Percentiles rank a stretch among this genome's conserved stretches.
Conservation (phyloP, 2,329 filamentous ascomycete genomes). For the Daldinia sp. region DNA sequence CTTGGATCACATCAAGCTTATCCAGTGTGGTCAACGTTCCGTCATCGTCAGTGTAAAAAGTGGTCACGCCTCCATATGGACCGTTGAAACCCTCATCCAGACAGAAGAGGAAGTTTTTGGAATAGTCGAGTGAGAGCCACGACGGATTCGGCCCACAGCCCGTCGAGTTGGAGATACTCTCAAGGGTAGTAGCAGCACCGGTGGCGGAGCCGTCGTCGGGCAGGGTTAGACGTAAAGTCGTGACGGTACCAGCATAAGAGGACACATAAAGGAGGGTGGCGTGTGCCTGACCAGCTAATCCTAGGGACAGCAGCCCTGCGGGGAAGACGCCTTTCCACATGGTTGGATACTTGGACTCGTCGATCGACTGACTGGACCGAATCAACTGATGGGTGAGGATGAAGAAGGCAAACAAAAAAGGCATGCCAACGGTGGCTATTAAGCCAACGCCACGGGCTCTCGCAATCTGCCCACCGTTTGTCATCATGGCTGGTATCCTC, state of each 20-base stretch:
- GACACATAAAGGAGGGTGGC: constrained; percentile 57
- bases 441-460: constrained; percentile 29
- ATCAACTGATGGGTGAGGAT: constrained; percentile 32
- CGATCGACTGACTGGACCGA: constrained; percentile 29
- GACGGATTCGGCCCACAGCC: constrained; percentile 64
- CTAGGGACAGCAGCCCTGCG: constrained; percentile 41
- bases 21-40: constrained; percentile 57
- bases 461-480: constrained; percentile 19
- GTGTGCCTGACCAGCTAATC: constrained; percentile 46
- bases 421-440: constrained; percentile 27
- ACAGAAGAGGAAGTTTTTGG: constrained; percentile 63
- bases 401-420: constrained; percentile 31
- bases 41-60: constrained; percentile 51
- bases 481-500: constrained; percentile 25
- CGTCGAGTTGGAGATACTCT: constrained; percentile 52
- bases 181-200: constrained; percentile 48
- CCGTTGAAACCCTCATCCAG: constrained; percentile 61
- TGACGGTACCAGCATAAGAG: constrained; percentile 58
- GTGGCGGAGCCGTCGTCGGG: constrained; percentile 36
- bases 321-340: constrained; percentile 44
- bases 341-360: constrained; percentile 32
- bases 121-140: constrained; percentile 66
- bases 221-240: constrained; percentile 55
- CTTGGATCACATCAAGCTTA: constrained; percentile 39
- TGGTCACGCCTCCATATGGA: constrained; percentile 39